Evolutionary conservation across 1,284 basidiomycete species (phyloP).

Genomic region (Trametes sp.): DNA sequence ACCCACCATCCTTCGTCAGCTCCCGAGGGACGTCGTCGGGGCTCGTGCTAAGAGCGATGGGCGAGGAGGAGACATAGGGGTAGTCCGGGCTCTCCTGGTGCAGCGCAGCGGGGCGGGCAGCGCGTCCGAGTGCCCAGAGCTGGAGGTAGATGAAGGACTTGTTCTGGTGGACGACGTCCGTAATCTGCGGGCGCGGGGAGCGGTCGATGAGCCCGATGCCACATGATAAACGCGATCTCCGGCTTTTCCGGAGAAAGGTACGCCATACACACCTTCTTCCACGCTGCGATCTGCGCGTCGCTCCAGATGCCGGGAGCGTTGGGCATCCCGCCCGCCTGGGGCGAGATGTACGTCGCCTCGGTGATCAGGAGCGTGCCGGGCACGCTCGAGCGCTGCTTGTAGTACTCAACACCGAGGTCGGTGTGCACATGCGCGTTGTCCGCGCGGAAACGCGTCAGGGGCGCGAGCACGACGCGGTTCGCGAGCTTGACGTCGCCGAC

Average conservation of each 20-base stretch:
- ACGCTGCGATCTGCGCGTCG: slow-evolving; percentile 52
- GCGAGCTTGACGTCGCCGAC: slow-evolving; percentile 51
- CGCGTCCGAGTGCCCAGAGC: slow-evolving; percentile 56
- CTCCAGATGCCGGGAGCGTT: slow-evolving; percentile 54
- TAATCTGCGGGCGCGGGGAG: slow-evolving; percentile 31
- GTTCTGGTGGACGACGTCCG: slow-evolving; percentile 40
- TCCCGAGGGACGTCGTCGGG: slow-evolving; percentile 43
- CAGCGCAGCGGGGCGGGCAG: slow-evolving; percentile 43
- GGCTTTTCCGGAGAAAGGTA: neutral
- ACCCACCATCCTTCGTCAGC: slow-evolving; percentile 42
- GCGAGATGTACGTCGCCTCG: slow-evolving; percentile 54
- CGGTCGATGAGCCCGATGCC: neutral
- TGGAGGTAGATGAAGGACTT: slow-evolving; percentile 55
- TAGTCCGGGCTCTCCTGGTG: slow-evolving; percentile 29
- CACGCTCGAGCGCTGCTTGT: slow-evolving; percentile 51
- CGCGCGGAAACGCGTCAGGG: slow-evolving; percentile 52
- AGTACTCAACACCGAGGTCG: slow-evolving; percentile 51
- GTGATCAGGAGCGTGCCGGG: slow-evolving; percentile 58
- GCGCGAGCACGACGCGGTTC: slow-evolving; percentile 57
- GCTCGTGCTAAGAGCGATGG: slow-evolving; percentile 48
- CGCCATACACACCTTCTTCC: slow-evolving; percentile 49
- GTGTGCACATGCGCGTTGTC: slow-evolving; percentile 37
- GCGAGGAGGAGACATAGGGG: slow-evolving; percentile 49
- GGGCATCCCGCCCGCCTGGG: slow-evolving; percentile 47
- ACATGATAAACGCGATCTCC: neutral